Evolutionary conservation across 1,284 basidiomycete genomes (phyloP), one percentile per base, ranked within the genome.

Genomic region (Rhodofomes roseus): DNA sequence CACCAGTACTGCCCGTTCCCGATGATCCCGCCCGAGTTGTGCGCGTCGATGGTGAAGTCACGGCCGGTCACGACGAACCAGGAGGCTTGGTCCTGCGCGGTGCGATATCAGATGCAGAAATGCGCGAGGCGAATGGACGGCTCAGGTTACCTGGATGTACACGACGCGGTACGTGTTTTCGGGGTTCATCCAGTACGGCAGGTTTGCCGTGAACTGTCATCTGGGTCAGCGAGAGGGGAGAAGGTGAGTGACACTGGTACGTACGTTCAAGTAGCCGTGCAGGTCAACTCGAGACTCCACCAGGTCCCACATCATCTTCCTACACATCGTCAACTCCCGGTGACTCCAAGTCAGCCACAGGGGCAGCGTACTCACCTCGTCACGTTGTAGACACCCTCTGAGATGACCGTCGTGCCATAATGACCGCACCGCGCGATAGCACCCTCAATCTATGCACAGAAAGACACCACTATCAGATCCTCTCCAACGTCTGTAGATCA

Each of bases 1-100:
- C 81, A 84, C 80, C 81, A 84, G 1, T 72, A 71, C 74, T 81
- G 70, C n/a, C 85, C 85, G 63, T 87, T 87, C 12, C 86, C 87
- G 66, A 83, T 76, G 59, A 88, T 85, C 0, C 85, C 86, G 18
- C 85, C 86, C 0, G 72, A 76, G 62, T 77, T 77, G 68, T 86
- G 81, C 6, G 80, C 86, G 64, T 87, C 81, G 61, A 88, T 77
- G 18, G 77, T 72, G 64, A 87, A 88, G 73, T 87, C 76, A 31
- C 72, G 68, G 1, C 86, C 86, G 2, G 81, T 83, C 34, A 88
- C 74, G 55, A 88, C 81, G 63, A 87, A 87, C 79, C 84, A 87
- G 9, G 86, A 84, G 2, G 85, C 81, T 73, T 87, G 86, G 64
- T 76, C 80, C 78, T 83, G 66, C 25, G 14, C 18, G 8, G 29